Evolutionary conservation across 2,329 filamentous ascomycete genomes (phyloP).

Genomic region (Hypoxylon sp.): DNA sequence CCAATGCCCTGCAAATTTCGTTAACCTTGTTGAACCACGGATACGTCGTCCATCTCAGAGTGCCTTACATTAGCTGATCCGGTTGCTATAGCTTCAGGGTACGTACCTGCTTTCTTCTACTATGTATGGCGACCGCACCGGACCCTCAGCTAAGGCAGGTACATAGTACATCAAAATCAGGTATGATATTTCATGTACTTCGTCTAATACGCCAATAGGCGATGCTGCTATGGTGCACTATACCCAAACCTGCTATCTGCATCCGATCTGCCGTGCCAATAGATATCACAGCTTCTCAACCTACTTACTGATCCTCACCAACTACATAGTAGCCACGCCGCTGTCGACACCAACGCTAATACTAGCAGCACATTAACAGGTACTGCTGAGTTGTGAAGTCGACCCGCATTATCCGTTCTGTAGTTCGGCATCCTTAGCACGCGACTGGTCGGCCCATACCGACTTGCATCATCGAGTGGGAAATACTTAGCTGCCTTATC

Average conservation of each 20-base stretch:
- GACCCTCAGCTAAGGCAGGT: background rate
- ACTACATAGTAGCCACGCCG: background rate
- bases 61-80: constrained; percentile 10
- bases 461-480: constrained; percentile 35
- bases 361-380: constrained; percentile 6
- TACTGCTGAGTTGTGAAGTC: constrained; percentile 16
- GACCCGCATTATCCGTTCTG: constrained; percentile 14
- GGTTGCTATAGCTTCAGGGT: constrained; percentile 2
- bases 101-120: constrained; percentile 1
- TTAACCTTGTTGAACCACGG: constrained; percentile 19
- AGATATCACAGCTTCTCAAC: constrained; percentile 11
- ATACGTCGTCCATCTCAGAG: background rate
- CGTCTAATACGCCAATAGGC: constrained; percentile 1
- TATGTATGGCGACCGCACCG: background rate
- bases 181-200: constrained; percentile 11
- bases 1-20: constrained; percentile 14
- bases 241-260: constrained; percentile 5
- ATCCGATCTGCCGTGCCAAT: constrained; percentile 26
- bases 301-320: background rate
- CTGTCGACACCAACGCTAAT: constrained; percentile 15
- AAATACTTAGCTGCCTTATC: constrained; percentile 18
- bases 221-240: background rate
- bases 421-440: constrained; percentile 24
- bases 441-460: constrained; percentile 27
- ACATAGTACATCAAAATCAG: background rate